Conservation (phyloP, 2,329 filamentous ascomycete genomes). For the Orbilia ellipsospora region DNA sequence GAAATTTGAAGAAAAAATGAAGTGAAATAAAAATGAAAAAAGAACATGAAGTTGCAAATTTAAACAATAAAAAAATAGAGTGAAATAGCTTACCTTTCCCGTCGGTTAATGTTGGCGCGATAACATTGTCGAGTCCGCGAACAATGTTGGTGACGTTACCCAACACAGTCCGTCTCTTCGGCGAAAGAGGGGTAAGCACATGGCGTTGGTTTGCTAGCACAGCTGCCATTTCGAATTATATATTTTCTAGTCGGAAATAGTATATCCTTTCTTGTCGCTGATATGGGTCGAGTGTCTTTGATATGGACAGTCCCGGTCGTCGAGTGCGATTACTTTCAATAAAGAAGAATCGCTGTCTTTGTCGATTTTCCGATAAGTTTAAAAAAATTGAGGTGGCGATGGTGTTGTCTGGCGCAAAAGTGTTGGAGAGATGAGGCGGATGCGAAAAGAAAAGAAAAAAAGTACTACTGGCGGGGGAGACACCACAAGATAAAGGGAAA, state of each 20-base stretch:
- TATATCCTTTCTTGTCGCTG: not conserved
- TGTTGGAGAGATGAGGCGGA: constrained; percentile 5
- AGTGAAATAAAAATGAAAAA: not conserved
- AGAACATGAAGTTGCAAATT: not conserved
- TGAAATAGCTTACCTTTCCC: constrained; percentile 34
- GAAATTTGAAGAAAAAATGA: not conserved
- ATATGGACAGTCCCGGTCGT: not conserved
- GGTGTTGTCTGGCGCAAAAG: constrained; percentile 18
- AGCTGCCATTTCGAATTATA: constrained; percentile 31
- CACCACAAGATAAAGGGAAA: too few relatives aligned
- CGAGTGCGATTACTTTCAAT: constrained; percentile 40
- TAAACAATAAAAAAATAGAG: not conserved
- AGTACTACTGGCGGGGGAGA: too few relatives aligned
- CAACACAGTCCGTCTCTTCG: constrained; percentile 43
- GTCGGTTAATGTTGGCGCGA: constrained; percentile 13
- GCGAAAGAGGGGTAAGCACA: constrained; percentile 55
- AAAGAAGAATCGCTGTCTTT: constrained; percentile 22
- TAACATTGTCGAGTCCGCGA: constrained; percentile 22
- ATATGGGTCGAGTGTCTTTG: constrained; percentile 4
- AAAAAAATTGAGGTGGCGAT: constrained; percentile 18
- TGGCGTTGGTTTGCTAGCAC: constrained; percentile 41
- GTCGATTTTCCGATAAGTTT: not conserved
- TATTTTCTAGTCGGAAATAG: too few relatives aligned
- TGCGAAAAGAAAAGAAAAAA: constrained; percentile 23
- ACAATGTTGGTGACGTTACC: constrained; percentile 54